A percentile compares a stretch with the other conserved stretches of the same genome.
These are phyloP conservation scores for Cyberlindnera lachancei DNA, from an alignment of 805 yeast species.

Conservation along the genomic window DNA sequence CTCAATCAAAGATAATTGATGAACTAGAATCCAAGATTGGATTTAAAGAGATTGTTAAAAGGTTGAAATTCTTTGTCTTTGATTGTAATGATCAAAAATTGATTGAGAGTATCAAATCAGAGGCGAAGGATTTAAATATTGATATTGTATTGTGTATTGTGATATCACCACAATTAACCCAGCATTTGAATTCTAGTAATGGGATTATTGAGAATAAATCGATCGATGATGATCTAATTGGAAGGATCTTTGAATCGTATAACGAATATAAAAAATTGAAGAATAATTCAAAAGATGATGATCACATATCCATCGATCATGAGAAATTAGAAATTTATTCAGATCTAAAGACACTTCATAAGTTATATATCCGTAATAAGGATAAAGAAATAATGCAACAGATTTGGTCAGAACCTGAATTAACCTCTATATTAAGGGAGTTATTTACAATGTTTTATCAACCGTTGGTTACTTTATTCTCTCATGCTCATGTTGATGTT, in stretches of 20 bases:
- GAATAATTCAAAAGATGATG: conserved; percentile 14
- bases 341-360: conserved; percentile 53
- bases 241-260: conserved; percentile 20
- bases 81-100: conserved; percentile 27
- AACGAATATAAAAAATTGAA: conserved; percentile 22
- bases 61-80: conserved; percentile 26
- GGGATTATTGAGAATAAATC: conserved; percentile 7
- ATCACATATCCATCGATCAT: conserved; percentile 13
- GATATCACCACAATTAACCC: conserved; percentile 20
- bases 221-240: conserved; percentile 10
- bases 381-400: conserved; percentile 73
- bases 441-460: conserved; percentile 66
- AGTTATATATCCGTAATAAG: conserved; percentile 53
- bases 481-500: conserved; percentile 55
- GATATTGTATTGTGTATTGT: conserved; percentile 17
- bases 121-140: conserved; percentile 13
- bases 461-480: conserved; percentile 64
- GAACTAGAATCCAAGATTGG: conserved; percentile 36
- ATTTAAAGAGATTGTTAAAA: conserved; percentile 18
- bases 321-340: conserved; percentile 32
- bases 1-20: conserved; percentile 46
- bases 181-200: no score
- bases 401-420: conserved; percentile 79
- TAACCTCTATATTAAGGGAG: conserved; percentile 68
- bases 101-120: conserved; percentile 21